These are phyloP conservation scores for Neonectria magnoliae DNA, from an alignment of 2,329 filamentous ascomycete genomes.

Conservation along the genomic window DNA sequence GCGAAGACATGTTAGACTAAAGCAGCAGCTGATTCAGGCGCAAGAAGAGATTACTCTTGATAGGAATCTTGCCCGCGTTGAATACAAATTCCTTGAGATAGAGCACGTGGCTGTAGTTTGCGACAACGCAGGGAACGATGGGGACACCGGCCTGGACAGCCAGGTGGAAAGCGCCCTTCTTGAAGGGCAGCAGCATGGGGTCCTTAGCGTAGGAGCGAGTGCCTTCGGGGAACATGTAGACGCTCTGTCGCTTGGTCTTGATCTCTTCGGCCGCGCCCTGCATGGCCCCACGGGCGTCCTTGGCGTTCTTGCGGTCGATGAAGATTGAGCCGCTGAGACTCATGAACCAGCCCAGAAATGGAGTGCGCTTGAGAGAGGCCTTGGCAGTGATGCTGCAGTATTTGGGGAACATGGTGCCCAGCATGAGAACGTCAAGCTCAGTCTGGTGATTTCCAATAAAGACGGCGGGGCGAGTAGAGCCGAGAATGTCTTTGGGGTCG, in stretches of 20 bases:
- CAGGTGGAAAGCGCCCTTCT: constrained; percentile 98
- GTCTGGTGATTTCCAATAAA: constrained; percentile 97
- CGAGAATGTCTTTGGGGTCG: constrained; percentile 71
- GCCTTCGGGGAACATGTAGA: constrained; percentile 91
- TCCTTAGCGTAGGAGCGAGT: constrained; percentile 89
- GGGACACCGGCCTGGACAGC: constrained; percentile 94
- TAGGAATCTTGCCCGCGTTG: constrained; percentile 74
- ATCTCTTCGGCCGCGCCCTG: constrained; percentile 85
- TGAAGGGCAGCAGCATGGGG: constrained; percentile 89
- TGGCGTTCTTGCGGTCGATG: constrained; percentile 88
- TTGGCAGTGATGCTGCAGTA: constrained; percentile 96
- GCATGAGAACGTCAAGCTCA: constrained; percentile 92
- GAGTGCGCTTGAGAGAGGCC: constrained; percentile 79
- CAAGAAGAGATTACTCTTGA: constrained; percentile 69
- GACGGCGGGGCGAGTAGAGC: constrained; percentile 79
- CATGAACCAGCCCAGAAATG: constrained; percentile 97
- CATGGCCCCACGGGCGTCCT: constrained; percentile 87
- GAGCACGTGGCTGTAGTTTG: constrained; percentile 81
- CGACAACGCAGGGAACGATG: constrained; percentile 84
- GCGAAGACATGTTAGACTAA: constrained; percentile 1
- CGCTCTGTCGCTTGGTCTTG: constrained; percentile 74
- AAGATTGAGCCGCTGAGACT: constrained; percentile 88
- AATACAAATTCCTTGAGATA: constrained; percentile 73
- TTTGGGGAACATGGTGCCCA: constrained; percentile 87
- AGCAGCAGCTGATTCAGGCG: neutral